Evolutionary conservation across 257 asterid genomes (phyloP).

Genomic region (Phtheirospermum japonicum): DNA sequence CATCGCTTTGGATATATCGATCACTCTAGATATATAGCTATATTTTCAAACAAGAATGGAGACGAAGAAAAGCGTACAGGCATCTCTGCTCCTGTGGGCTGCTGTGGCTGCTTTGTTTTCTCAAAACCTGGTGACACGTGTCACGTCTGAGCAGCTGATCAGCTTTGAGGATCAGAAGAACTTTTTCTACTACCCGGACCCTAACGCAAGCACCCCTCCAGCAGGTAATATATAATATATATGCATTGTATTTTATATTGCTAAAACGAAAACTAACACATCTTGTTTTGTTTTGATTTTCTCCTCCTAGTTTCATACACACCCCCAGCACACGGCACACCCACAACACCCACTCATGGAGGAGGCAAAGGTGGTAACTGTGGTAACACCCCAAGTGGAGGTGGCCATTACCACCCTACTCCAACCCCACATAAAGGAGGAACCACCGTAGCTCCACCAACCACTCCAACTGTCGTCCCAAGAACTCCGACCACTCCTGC

Average conservation of each 20-base stretch:
- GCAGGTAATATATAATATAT: constrained; percentile 35
- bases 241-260: no score
- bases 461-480: constrained; percentile 23
- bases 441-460: constrained; percentile 30
- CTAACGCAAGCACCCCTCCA: constrained; percentile 46
- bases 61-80: constrained; percentile 36
- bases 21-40: no score
- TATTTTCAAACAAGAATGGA: no score
- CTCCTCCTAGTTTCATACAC: constrained; percentile 5
- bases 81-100: constrained; percentile 48
- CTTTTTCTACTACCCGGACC: constrained; percentile 60
- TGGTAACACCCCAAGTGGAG: constrained; percentile 55
- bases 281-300: background rate
- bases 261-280: no score
- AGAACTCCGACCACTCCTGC: constrained; percentile 46
- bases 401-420: constrained; percentile 42
- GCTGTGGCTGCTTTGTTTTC: constrained; percentile 48
- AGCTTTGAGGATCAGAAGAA: constrained; percentile 56
- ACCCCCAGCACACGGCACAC: constrained; percentile 31
- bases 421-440: constrained; percentile 40
- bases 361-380: constrained; percentile 37
- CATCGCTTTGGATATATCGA: no score
- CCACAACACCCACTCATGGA: constrained; percentile 40
- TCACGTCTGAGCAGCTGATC: constrained; percentile 27
- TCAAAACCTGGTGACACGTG: constrained; percentile 48